Base-by-base conservation (phyloP, 75 land plant species). In the Isoetes taiwanensis region DNA sequence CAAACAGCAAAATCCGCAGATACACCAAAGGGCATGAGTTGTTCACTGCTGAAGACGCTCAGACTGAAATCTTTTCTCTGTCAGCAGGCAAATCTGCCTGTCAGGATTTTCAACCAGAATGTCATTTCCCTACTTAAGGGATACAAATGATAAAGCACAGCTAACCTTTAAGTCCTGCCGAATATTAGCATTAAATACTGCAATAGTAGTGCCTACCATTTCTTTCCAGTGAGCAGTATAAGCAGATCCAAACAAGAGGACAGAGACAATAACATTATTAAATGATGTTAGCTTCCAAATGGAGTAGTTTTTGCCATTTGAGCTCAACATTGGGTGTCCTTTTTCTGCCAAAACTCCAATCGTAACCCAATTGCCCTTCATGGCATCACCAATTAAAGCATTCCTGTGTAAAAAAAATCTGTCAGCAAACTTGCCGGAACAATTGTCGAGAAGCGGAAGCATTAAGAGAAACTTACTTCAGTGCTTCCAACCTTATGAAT, bases 181-280 rank as follows among this genome's bases (percentile, higher is more conserved):
- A 10, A 86, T 76, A 20, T 50, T 59, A 0, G 84, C 67, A 70
- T 76, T 78, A 53, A 90, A 80, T 12, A 86, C 48, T 19, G 88
- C 72, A 76, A 82, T 74, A 2, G 83, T 76, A 23, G 80, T 71
- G 28, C 97, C 95, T 34, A 74, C 68, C 11, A 66, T 34, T 56
- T 83, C 84, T 26, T 78, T 76, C 32, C 62, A 79, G 58, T 72
- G 54, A 27, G 24, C 62, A 16, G 66, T 31, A 62, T 83, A 87
- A 23, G 97, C 83, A 67, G 80, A 85, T 40, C 89, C 89, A 70
- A 91, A 91, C 69, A 91, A 72, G 67, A 87, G 87, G 26, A 81
- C 61, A 11, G 85, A 74, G 41, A 83, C 56, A 12, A 53, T 69
- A 5, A 65, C 31, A 34, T 77, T 76, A 57, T 78, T 78, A 35